These are phyloP conservation scores for Aphanomyces invadans DNA, from an alignment of 352 stramenopile genomes.

Conservation along the genomic window DNA sequence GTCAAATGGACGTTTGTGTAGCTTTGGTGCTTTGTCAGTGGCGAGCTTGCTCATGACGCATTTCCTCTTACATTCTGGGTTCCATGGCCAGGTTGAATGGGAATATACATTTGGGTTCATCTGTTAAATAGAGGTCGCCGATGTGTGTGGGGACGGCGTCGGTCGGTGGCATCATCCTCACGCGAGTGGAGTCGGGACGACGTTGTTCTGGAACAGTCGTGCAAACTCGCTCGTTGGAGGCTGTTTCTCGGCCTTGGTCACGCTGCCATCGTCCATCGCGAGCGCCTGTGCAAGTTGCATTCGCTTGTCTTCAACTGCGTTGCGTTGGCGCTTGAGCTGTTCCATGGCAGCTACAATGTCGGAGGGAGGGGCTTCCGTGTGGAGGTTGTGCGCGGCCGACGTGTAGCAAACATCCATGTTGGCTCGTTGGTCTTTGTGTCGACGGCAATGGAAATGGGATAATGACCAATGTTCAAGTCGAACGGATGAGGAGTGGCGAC, in stretches of 20 bases:
- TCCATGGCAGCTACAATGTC: constrained; percentile 17
- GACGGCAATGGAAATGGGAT: neutral
- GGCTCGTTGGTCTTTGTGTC: neutral
- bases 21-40: no score
- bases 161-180: neutral
- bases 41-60: no score
- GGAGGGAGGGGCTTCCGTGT: neutral
- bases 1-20: no score
- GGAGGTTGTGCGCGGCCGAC: neutral
- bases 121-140: neutral
- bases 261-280: neutral
- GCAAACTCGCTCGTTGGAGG: constrained; percentile 1
- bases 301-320: constrained; percentile 5
- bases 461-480: constrained; percentile 2
- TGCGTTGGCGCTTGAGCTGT: constrained; percentile 17
- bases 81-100: no score
- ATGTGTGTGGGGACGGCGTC: neutral
- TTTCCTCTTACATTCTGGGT: no score
- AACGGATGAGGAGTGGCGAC: neutral
- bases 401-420: constrained; percentile 3
- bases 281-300: neutral
- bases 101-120: no score
- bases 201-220: constrained; percentile 10
- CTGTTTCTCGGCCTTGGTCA: neutral
- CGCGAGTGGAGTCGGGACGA: neutral